phyloP scores from a whole-genome alignment of 495 filamentous ascomycete species.

The Podospora australis region DNA sequence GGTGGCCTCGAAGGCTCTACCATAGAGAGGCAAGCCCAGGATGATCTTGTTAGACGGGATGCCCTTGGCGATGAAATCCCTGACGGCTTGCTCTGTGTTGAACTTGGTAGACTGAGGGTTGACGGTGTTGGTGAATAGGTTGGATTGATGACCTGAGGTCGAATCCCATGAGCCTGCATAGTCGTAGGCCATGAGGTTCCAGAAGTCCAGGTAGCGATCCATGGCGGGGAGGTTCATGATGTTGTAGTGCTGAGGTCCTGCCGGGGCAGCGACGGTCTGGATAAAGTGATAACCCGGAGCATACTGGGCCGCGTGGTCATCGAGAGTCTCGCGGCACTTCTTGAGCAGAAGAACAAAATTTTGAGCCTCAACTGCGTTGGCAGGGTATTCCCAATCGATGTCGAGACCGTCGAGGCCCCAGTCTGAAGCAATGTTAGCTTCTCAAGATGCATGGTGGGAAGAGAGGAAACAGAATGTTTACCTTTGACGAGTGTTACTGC shows the following conservation, averaged over 20 bases:
- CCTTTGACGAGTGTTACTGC: conserved; percentile 58
- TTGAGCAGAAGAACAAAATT: conserved; percentile 66
- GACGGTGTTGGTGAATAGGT: conserved; percentile 51
- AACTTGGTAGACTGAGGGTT: conserved; percentile 58
- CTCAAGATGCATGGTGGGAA: not conserved
- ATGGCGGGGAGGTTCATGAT: conserved; percentile 62
- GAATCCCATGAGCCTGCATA: conserved; percentile 67
- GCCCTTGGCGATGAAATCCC: conserved; percentile 58
- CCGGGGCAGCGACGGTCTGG: conserved; percentile 64
- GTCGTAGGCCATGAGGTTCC: conserved; percentile 81
- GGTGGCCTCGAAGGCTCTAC: conserved; percentile 69
- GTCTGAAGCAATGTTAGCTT: conserved; percentile 29
- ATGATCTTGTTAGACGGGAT: conserved; percentile 64
- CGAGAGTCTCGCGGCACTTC: conserved; percentile 57
- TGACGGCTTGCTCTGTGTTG: conserved; percentile 58
- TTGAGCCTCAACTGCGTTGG: conserved; percentile 51
- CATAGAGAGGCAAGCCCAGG: conserved; percentile 81
- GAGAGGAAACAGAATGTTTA: not conserved
- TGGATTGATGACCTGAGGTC: conserved; percentile 66
- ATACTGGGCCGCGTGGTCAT: conserved; percentile 51
- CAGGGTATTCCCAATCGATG: conserved; percentile 60
- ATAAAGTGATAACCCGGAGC: conserved; percentile 53
- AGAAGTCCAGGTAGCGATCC: conserved; percentile 73
- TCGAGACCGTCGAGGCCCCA: conserved; percentile 53
- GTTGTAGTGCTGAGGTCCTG: conserved; percentile 59